Conservation (phyloP, 1,139 yeast genomes). For the Candida tunisiensis region DNA sequence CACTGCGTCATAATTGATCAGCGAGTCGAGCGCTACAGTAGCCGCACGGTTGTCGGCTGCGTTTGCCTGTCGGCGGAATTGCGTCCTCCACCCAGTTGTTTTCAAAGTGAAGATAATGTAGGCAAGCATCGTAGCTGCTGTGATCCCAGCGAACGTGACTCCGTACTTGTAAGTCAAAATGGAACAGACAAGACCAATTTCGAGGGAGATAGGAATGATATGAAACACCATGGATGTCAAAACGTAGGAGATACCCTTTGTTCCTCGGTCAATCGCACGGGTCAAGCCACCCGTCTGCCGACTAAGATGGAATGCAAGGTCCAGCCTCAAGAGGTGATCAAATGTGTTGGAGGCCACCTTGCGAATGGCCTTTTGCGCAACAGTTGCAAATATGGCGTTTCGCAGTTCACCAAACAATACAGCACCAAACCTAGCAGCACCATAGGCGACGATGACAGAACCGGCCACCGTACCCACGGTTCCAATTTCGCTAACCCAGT, state of each 20-base stretch:
- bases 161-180: conserved; percentile 90
- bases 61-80: conserved; percentile 80
- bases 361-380: conserved; percentile 88
- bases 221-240: conserved; percentile 94
- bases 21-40: conserved; percentile 81
- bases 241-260: conserved; percentile 91
- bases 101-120: conserved; percentile 75
- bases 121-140: conserved; percentile 73
- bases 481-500: conserved; percentile 56
- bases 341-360: conserved; percentile 83
- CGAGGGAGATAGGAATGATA: conserved; percentile 82
- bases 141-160: conserved; percentile 71
- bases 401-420: conserved; percentile 86
- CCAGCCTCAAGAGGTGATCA: conserved; percentile 65
- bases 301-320: conserved; percentile 75
- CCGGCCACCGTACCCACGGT: conserved; percentile 40
- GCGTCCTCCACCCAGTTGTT: conserved; percentile 95
- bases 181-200: conserved; percentile 85
- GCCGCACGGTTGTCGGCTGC: conserved; percentile 93
- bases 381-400: conserved; percentile 90
- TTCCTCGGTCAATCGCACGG: conserved; percentile 93
- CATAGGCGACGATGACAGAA: conserved; percentile 71
- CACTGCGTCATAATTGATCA: conserved; percentile 88
- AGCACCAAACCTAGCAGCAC: conserved; percentile 88
- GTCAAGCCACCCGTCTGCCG: conserved; percentile 94